Evolutionary conservation across 768 basidiomycete species (phyloP), one percentile per base, ranked within the genome.

Genomic region (Tylopilus balloui): DNA sequence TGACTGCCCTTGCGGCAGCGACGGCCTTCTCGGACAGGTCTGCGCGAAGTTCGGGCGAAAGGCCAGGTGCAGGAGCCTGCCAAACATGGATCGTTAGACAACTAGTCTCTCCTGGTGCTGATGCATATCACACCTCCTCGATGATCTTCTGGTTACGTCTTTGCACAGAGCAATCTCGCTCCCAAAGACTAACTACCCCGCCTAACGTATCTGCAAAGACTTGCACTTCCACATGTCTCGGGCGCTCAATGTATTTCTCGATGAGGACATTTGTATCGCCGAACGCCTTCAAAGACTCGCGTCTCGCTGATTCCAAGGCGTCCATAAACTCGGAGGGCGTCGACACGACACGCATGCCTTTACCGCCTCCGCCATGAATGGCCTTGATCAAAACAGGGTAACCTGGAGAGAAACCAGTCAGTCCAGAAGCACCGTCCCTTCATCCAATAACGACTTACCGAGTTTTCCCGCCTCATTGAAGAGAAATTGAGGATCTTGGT

Each of bases 381-480:
- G 93, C 94, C 63, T 97, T 97, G 69, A 97, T 96, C 24, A 97
- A 73, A 2, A 95, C 88, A 23, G 93, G 93, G 61, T 89, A 95
- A 11, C 88, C 86, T 86, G 36, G 20, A 27, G 29, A 40, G 34
- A n/a, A 14, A 1, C 15, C 27, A n/a, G 15, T 20, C 19, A 44
- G 12, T 5, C 6, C 19, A 13, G 21, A 8, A 14, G 6, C 27
- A 17, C n/a, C 21, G 10, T 23, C 20, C 17, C 29, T 32, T 39
- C 6, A 34, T 20, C 3, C 4, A 31, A 19, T 17, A n/a, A 20
- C 14, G 12, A 45, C 50, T 46, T 52, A 80, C 86, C 90, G 25
- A 93, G 90, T 50, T 79, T 70, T 59, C 80, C 71, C 0, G 92
- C 85, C 61, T 87, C 76, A n/a, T 69, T 56, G 41, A 78, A 80